Percentiles rank a stretch among this genome's conserved stretches.
phyloP scores from a whole-genome alignment of 768 basidiomycete genomes.

The Suillus subluteus region DNA sequence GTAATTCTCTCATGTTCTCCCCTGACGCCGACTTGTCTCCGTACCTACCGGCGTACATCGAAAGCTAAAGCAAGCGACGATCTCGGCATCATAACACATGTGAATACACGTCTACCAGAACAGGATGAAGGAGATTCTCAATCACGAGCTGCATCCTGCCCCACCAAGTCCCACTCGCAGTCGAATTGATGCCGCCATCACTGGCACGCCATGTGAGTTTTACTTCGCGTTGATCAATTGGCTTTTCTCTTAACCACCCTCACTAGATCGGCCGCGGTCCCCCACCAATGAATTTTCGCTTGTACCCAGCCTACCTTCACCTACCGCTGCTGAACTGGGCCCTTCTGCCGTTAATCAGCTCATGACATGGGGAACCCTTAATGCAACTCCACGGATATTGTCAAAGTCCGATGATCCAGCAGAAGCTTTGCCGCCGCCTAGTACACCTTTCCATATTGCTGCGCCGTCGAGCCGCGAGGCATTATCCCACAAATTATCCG shows the following conservation, averaged over 20 bases:
- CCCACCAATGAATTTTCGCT: constrained; percentile 69
- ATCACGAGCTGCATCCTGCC: constrained; percentile 48
- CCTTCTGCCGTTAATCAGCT: constrained; percentile 86
- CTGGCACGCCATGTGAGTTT: constrained; percentile 84
- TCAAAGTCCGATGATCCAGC: constrained; percentile 60
- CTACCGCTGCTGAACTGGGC: constrained; percentile 80
- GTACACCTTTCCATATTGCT: constrained; percentile 78
- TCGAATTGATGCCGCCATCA: constrained; percentile 89
- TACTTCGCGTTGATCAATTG: neutral
- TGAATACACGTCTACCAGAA: constrained; percentile 79
- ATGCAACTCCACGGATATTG: constrained; percentile 89
- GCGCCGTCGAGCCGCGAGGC: constrained; percentile 80
- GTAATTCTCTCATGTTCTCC: constrained; percentile 94
- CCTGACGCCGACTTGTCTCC: constrained; percentile 90
- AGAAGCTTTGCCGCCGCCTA: constrained; percentile 45
- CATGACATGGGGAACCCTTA: constrained; percentile 97
- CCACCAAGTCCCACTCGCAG: constrained; percentile 92
- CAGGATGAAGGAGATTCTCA: constrained; percentile 57
- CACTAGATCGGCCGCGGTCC: constrained; percentile 64
- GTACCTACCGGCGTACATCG: constrained; percentile 53
- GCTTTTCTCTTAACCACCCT: constrained; percentile 17
- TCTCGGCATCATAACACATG: constrained; percentile 72
- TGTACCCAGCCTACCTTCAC: constrained; percentile 85
- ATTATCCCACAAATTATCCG: constrained; percentile 81
- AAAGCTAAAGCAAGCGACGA: constrained; percentile 39